Evolutionary conservation across 345 rosid species (phyloP), one percentile per base, ranked within the genome.

Genomic region (Capsella bursapastoris): DNA sequence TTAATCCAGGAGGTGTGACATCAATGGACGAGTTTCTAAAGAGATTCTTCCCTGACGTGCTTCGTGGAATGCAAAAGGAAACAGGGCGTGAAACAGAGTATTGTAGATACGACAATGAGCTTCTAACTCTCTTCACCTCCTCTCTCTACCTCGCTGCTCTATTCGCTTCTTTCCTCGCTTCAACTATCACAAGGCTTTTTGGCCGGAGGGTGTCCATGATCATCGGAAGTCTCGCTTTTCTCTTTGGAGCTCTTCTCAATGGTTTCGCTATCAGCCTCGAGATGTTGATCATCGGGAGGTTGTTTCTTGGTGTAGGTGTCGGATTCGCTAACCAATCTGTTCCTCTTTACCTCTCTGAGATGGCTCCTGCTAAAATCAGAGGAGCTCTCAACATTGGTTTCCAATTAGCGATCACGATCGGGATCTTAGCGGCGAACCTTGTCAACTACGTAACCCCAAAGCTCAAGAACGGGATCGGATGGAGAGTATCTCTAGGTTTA

Each of bases 261-360:
- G 86, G 81, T 58, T 41, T 78, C 0, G 84, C 88, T 16, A n/a
- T 22, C 1, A 70, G 13, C 47, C 69, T 83, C 44, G 77, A 65
- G 7, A 85, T 83, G 86, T 81, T 85, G 7, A 83, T 83, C 65
- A 35, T 85, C 3, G 88, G 86, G 2, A 13, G 88, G 16, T 34
- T 83, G 18, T 66, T 83, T 56, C 83, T 85, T 16, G 86, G 88
- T 53, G 32, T 85, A 0, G 86, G 88, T 3, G 74, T 85, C 31
- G 86, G 88, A 4, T 85, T 83, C 35, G 61, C 78, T 11, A 85
- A 81, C 63, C 86, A 83, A 74, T 68, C 85, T 38, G 79, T 78
- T 27, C 87, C 85, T 0, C 64, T 82, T n/a, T 84, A 81, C 55
- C 76, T 84, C 15, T 82, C 82, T 7, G 87, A 82, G 73, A 82